These are phyloP conservation scores for Calendula officinalis DNA, from an alignment of 129 eudicot genomes.

Conservation along the genomic window DNA sequence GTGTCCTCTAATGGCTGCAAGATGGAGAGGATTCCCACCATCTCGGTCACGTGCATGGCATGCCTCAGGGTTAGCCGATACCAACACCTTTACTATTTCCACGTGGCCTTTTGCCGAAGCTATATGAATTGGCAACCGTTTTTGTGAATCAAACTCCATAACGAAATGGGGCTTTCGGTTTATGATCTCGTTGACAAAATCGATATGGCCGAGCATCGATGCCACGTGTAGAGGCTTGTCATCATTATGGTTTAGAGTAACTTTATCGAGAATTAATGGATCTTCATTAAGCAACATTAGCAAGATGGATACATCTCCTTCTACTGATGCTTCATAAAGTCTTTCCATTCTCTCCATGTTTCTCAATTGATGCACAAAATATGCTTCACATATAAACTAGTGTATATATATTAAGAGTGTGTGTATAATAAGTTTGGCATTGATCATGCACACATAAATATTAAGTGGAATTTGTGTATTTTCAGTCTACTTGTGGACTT, in stretches of 20 bases:
- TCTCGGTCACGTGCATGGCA: conserved; percentile 44
- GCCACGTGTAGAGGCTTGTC: conserved; percentile 55
- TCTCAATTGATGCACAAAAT: background rate
- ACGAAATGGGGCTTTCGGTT: conserved; percentile 35
- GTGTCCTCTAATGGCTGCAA: conserved; percentile 54
- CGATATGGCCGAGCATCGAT: conserved; percentile 33
- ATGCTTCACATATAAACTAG: background rate
- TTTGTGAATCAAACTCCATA: conserved; percentile 33
- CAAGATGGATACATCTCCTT: conserved; percentile 31
- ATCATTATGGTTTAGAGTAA: background rate
- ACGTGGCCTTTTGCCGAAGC: conserved; percentile 51
- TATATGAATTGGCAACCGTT: conserved; percentile 44
- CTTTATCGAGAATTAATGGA: conserved; percentile 39
- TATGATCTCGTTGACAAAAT: conserved; percentile 31
- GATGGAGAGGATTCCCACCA: conserved; percentile 50
- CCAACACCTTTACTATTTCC: conserved; percentile 27
- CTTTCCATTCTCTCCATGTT: conserved; percentile 20
- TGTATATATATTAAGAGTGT: too few species aligned
- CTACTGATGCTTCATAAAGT: conserved; percentile 40
- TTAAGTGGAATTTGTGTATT: background rate
- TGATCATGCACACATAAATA: background rate
- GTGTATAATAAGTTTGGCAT: background rate
- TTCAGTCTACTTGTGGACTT: background rate
- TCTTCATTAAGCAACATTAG: conserved; percentile 36
- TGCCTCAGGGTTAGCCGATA: conserved; percentile 19